These are phyloP conservation scores for Steccherinum ochraceum DNA, from an alignment of 768 basidiomycete genomes.

Conservation along the genomic window DNA sequence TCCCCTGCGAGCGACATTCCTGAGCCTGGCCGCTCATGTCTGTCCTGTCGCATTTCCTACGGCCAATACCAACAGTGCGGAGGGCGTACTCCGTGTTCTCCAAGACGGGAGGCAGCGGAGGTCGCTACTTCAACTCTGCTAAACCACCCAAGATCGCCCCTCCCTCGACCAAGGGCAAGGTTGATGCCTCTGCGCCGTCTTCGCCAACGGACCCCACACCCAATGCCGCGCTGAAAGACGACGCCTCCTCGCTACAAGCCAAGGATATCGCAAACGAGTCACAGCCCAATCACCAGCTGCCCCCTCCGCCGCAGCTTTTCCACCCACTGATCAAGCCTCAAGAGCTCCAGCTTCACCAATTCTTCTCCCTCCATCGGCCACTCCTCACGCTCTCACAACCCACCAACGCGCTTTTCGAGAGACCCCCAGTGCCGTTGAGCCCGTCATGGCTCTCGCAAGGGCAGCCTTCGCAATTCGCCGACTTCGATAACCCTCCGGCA, in stretches of 20 bases:
- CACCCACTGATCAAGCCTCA: conserved; percentile 58
- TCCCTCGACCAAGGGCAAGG: conserved; percentile 28
- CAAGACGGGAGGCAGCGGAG: conserved; percentile 54
- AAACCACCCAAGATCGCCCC: conserved; percentile 53
- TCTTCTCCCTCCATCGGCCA: conserved; percentile 79
- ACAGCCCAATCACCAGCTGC: conserved; percentile 1
- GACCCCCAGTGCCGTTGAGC: conserved; percentile 6
- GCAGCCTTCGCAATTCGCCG: background rate
- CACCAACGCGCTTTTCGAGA: conserved; percentile 46
- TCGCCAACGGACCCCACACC: background rate
- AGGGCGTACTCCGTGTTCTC: conserved; percentile 76
- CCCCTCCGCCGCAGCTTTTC: conserved; percentile 15
- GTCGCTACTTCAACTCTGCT: conserved; percentile 66
- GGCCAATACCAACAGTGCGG: conserved; percentile 37
- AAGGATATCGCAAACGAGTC: background rate
- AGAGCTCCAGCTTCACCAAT: conserved; percentile 77
- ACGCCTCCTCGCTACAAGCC: background rate
- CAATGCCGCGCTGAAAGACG: conserved; percentile 2
- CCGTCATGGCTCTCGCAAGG: background rate
- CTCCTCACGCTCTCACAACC: conserved; percentile 65
- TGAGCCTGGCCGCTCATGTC: conserved; percentile 17
- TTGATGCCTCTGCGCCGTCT: conserved; percentile 17
- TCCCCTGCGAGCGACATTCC: background rate
- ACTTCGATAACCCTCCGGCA: conserved; percentile 39
- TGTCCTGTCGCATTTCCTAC: conserved; percentile 50